Conservation (phyloP, 2,329 filamentous ascomycete species). For the Beauveria australis region DNA sequence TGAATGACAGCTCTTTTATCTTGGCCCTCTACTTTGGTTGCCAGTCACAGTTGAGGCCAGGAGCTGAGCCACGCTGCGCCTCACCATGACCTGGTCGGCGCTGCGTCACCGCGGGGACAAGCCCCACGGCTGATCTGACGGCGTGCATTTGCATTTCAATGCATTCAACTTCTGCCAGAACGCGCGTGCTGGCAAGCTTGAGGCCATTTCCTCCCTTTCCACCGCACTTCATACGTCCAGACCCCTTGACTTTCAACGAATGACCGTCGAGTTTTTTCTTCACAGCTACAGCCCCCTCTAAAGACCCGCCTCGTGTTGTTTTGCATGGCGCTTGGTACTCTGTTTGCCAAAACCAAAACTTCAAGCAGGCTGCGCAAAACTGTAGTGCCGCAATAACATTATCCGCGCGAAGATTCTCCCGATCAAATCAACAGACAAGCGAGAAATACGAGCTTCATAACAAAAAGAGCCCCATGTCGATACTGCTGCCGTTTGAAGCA, state of each 20-base stretch:
- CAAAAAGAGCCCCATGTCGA: constrained; percentile 1
- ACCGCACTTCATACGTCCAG: not conserved
- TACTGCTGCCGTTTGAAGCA: not conserved
- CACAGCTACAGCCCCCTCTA: not conserved
- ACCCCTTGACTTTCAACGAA: not conserved
- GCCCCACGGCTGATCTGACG: constrained; percentile 8
- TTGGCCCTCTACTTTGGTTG: not conserved
- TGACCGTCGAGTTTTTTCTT: not conserved
- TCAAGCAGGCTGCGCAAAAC: not conserved
- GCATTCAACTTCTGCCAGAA: not conserved
- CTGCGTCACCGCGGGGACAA: constrained; percentile 20
- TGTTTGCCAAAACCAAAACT: not conserved
- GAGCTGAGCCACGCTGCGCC: constrained; percentile 20
- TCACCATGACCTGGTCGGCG: constrained; percentile 6
- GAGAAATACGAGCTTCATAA: not conserved
- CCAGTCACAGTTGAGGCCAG: not conserved
- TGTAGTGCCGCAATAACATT: not conserved
- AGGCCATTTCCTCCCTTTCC: not conserved
- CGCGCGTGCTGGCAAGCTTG: not conserved
- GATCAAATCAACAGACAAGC: not conserved
- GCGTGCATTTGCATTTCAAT: not conserved
- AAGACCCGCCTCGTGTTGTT: not conserved
- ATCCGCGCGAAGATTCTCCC: not conserved
- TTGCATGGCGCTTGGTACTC: not conserved
- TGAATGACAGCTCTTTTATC: too few relatives aligned